Conservation (phyloP, 2,329 filamentous ascomycete genomes). For the Ceratocystis ficicola region DNA sequence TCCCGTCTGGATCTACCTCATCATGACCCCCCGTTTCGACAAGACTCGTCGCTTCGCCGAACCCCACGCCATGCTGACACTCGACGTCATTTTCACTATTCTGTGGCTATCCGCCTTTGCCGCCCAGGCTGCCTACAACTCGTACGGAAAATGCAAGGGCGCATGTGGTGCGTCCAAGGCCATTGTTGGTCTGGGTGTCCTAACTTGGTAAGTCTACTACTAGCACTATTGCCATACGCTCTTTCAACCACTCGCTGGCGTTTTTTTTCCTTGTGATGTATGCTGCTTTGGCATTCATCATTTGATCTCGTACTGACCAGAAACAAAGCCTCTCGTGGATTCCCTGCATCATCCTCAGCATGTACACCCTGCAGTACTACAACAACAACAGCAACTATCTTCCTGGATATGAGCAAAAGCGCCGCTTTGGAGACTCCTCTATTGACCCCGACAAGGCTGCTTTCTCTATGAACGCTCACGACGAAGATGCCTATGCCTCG, state of each 20-base stretch:
- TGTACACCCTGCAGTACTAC: slow-evolving; percentile 50
- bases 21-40: slow-evolving; percentile 51
- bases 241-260: too few relatives aligned
- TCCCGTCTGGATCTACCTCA: slow-evolving; percentile 52
- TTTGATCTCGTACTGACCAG: slow-evolving; percentile 19
- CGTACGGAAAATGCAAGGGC: slow-evolving; percentile 40
- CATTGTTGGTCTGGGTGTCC: slow-evolving; percentile 50
- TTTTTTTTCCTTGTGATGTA: slow-evolving; percentile 6
- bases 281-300: slow-evolving; percentile 6
- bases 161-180: slow-evolving; percentile 51
- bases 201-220: slow-evolving; percentile 43
- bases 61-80: slow-evolving; percentile 47
- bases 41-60: slow-evolving; percentile 50
- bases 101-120: slow-evolving; percentile 58
- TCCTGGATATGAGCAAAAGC: slow-evolving; percentile 46
- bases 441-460: slow-evolving; percentile 59
- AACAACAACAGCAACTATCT: slow-evolving; percentile 45
- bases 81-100: slow-evolving; percentile 47
- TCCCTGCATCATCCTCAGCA: slow-evolving; percentile 42
- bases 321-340: slow-evolving; percentile 44
- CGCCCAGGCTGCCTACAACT: slow-evolving; percentile 52
- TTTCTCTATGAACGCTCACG: slow-evolving; percentile 55
- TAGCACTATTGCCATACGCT: too few relatives aligned
- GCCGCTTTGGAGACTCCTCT: slow-evolving; percentile 31
- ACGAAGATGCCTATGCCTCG: slow-evolving; percentile 53